These are phyloP conservation scores for Ascochyta rabiei DNA, from an alignment of 2,329 filamentous ascomycete species.

Conservation along the genomic window DNA sequence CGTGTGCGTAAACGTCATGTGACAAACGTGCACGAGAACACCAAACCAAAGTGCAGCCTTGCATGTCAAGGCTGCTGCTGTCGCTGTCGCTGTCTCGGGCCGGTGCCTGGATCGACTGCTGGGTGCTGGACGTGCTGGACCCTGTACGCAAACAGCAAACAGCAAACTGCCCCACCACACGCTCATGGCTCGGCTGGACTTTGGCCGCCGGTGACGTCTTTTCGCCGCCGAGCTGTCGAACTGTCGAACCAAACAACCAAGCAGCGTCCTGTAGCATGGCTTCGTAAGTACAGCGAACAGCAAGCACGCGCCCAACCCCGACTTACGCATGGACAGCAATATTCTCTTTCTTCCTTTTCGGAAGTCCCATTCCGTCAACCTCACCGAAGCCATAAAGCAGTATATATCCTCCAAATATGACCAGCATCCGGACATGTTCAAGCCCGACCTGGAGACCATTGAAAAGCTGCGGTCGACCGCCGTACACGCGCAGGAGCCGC, in stretches of 20 bases:
- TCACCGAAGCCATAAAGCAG: constrained; percentile 83
- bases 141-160: too few relatives aligned
- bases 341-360: constrained; percentile 86
- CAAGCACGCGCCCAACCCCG: not conserved
- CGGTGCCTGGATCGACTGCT: constrained; percentile 8
- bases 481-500: constrained; percentile 86
- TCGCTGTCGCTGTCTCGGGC: not conserved
- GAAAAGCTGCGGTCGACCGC: constrained; percentile 83
- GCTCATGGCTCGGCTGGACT: constrained; percentile 1
- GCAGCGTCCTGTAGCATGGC: constrained; percentile 26
- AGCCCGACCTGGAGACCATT: constrained; percentile 83
- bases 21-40: not conserved
- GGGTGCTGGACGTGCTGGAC: constrained; percentile 7
- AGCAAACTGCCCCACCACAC: constrained; percentile 6
- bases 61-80: not conserved
- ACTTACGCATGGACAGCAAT: constrained; percentile 51
- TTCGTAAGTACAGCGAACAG: constrained; percentile 27
- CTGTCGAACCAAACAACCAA: constrained; percentile 24
- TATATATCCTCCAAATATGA: constrained; percentile 99
- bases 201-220: constrained; percentile 35
- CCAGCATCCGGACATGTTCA: constrained; percentile 97
- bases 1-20: not conserved
- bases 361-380: constrained; percentile 76
- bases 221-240: constrained; percentile 17
- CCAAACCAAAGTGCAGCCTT: not conserved